A percentile compares a stretch with the other conserved stretches of the same genome.
Conservation (phyloP, 345 rosid species). For the Abelmoschus esculentus region DNA sequence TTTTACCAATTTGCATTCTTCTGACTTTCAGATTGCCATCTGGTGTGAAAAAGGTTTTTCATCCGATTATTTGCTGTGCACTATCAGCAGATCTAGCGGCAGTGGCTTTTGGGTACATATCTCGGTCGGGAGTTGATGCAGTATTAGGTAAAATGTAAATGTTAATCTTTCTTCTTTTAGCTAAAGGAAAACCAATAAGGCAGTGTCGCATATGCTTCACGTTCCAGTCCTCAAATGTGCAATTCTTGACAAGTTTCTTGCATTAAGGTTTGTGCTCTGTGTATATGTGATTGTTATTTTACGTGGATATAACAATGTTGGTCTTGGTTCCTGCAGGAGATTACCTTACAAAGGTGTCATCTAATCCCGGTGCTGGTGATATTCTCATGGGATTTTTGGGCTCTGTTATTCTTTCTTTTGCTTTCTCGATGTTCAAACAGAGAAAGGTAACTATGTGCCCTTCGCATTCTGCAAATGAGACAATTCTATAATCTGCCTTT, state of each 20-base stretch:
- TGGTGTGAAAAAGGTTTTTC: constrained; percentile 58
- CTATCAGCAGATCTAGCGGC: constrained; percentile 82
- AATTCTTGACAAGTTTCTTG: not conserved
- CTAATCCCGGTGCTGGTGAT: constrained; percentile 97
- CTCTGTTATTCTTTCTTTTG: constrained; percentile 91
- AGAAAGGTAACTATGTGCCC: constrained; percentile 47
- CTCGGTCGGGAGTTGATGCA: constrained; percentile 71
- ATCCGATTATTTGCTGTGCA: constrained; percentile 82
- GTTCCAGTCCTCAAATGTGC: too few relatives aligned
- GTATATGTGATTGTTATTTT: not conserved
- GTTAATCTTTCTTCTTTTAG: not conserved
- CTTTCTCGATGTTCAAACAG: constrained; percentile 96
- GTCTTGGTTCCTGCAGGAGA: constrained; percentile 37
- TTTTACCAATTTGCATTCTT: not conserved
- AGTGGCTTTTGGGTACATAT: constrained; percentile 69
- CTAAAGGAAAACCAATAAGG: too few relatives aligned
- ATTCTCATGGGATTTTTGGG: constrained; percentile 91
- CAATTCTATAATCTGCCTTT: too few relatives aligned
- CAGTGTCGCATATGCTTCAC: too few relatives aligned
- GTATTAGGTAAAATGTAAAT: constrained; percentile 48
- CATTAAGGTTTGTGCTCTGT: not conserved
- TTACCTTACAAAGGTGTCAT: constrained; percentile 70
- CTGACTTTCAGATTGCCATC: constrained; percentile 65
- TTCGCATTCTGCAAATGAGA: too few relatives aligned
- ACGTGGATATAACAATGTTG: constrained; percentile 1